Conservation (phyloP, 352 stramenopile genomes). For the Phytophthora pisi region DNA sequence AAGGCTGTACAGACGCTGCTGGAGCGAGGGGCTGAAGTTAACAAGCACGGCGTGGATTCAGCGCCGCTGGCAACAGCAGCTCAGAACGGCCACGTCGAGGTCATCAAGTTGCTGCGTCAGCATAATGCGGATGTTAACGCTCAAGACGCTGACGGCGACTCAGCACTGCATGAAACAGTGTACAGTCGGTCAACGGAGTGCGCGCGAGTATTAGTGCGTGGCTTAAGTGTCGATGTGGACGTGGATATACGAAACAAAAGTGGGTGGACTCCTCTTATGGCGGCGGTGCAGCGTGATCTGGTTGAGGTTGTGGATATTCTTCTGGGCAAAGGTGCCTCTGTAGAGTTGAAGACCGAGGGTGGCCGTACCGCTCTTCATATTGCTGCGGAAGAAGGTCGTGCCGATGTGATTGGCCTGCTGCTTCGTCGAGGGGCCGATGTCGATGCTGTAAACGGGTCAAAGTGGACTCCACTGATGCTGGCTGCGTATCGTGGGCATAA, state of each 20-base stretch:
- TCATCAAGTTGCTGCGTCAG: conserved; percentile 21
- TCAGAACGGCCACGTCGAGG: conserved; percentile 12
- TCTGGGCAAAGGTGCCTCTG: conserved; percentile 3
- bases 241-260: conserved; percentile 6
- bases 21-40: background rate
- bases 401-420: conserved; percentile 10
- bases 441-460: background rate
- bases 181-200: conserved; percentile 7
- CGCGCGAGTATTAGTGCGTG: background rate
- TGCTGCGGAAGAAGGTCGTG: conserved; percentile 13
- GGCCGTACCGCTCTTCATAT: conserved; percentile 21
- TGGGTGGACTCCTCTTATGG: conserved; percentile 22
- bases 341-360: conserved; percentile 2
- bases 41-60: background rate
- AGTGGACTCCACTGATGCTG: conserved; percentile 20
- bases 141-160: conserved; percentile 16
- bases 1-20: conserved; percentile 5
- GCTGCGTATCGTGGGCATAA: conserved; percentile 13
- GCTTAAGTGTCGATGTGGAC: background rate
- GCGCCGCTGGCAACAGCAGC: background rate
- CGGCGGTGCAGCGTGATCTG: conserved; percentile 5
- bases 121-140: conserved; percentile 5
- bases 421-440: conserved; percentile 5
- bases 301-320: conserved; percentile 7
- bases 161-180: conserved; percentile 24